Base-by-base conservation (phyloP, 106 monocot genomes). In the Allium cepa region DNA sequence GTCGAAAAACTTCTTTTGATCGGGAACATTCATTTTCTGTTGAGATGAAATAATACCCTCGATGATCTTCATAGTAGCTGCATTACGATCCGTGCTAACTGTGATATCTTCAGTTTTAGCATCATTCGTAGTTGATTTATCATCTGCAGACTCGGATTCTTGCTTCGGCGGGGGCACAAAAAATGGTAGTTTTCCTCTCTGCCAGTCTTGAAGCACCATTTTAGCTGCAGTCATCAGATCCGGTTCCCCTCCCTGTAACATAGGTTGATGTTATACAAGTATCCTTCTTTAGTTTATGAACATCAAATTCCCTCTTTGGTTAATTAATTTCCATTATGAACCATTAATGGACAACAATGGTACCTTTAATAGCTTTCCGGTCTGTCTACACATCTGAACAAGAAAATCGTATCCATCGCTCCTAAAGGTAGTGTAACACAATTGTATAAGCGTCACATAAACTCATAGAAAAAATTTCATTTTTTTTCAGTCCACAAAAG, bases 151-250 rank as follows among this genome's bases (percentile, higher is more conserved):
- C 8, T 69, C 79, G 8, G 64, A 71, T 59, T 73, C 46, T 62
- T 71, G 50, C 27, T 76, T 71, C 7, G 87, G 78, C 17, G 87
- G 87, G 10, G 83, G 83, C 46, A 88, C 81, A 60, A 88, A 88
- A 70, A 88, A 88, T 12, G 87, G 87, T 70, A 88, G 75, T 65
- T 74, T 78, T 36, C 87, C 87, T 69, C 87, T 81, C 68, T 88
- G 87, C 87, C 87, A 88, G 49, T 88, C 87, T 9, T 78, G 78
- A 17, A 88, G 83, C 49, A 88, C 73, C 83, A 88, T 81, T 69
- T 88, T 88, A 18, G 83, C 87, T 27, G 70, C 75, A 16, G 87
- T 83, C 15, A 68, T 72, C 50, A 88, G 62, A 73, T 83, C 87
- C 8, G 81, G 81, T 67, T 88, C 83, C 22, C 83, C 87, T 56